Conservation (phyloP, 345 rosid genomes). For the Pseudoturritis turrita region DNA sequence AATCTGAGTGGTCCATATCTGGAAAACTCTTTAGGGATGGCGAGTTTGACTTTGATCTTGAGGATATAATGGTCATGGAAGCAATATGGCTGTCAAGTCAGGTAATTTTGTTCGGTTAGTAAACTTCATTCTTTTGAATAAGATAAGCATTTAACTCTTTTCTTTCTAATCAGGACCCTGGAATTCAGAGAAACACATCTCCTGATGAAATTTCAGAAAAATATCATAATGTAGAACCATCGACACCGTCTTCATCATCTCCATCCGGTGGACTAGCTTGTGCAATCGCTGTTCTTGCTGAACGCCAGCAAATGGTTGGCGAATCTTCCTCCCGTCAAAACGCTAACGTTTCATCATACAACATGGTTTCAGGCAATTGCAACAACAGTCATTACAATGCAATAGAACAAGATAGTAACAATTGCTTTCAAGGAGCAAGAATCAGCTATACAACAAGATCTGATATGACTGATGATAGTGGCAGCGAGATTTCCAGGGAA, state of each 20-base stretch:
- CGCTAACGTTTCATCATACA: constrained; percentile 11
- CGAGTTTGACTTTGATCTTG: constrained; percentile 79
- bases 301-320: constrained; percentile 68
- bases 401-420: constrained; percentile 35
- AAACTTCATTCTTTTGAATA: not conserved
- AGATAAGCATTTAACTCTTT: not conserved
- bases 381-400: constrained; percentile 37
- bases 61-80: constrained; percentile 92
- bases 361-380: not conserved
- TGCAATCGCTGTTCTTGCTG: constrained; percentile 85
- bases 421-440: constrained; percentile 50
- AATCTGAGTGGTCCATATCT: not conserved
- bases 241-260: constrained; percentile 52
- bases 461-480: constrained; percentile 42
- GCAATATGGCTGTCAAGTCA: constrained; percentile 93
- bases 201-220: constrained; percentile 33
- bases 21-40: constrained; percentile 50
- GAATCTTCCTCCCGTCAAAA: constrained; percentile 37
- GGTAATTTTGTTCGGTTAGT: constrained; percentile 31
- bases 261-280: constrained; percentile 89
- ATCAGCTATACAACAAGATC: constrained; percentile 54
- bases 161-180: constrained; percentile 45
- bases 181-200: constrained; percentile 36
- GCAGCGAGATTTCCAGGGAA: constrained; percentile 2
- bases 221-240: constrained; percentile 33